A percentile compares a stretch with the other conserved stretches of the same genome.
These are phyloP conservation scores for Colletotrichum sublineola DNA, from an alignment of 2,329 filamentous ascomycete species.

Conservation along the genomic window DNA sequence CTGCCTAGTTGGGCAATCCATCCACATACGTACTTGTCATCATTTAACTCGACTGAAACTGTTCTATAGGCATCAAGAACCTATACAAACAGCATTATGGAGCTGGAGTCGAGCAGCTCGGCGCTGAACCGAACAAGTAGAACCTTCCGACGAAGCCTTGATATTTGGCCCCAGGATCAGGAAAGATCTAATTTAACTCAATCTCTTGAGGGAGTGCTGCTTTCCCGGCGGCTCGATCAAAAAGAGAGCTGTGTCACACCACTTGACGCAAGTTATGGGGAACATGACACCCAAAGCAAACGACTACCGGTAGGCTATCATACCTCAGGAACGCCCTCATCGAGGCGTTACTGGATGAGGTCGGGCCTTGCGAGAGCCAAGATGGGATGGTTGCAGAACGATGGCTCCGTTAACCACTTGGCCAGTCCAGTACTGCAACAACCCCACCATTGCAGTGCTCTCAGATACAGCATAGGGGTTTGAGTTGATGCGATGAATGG, in stretches of 20 bases:
- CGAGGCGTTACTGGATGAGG: constrained; percentile 28
- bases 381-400: constrained; percentile 30
- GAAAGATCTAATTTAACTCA: constrained; percentile 1
- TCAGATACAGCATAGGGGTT: constrained; percentile 34
- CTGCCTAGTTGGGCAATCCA: constrained; percentile 22
- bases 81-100: constrained; percentile 29
- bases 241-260: not conserved
- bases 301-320: not conserved
- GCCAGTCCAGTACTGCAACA: constrained; percentile 30
- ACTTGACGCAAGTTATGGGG: not conserved
- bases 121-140: constrained; percentile 10
- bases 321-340: constrained; percentile 6
- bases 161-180: not conserved
- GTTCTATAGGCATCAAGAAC: constrained; percentile 2
- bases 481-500: constrained; percentile 41
- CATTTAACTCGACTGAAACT: constrained; percentile 1
- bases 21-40: not conserved
- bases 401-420: constrained; percentile 23
- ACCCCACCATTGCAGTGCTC: constrained; percentile 38
- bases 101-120: constrained; percentile 28
- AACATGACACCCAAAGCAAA: constrained; percentile 1
- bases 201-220: not conserved
- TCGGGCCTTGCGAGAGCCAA: constrained; percentile 29
- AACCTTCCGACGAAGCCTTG: not conserved
- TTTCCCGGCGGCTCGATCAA: not conserved